These are phyloP conservation scores for Melampsora medusae DNA, from an alignment of 1,284 basidiomycete genomes.

Conservation along the genomic window DNA sequence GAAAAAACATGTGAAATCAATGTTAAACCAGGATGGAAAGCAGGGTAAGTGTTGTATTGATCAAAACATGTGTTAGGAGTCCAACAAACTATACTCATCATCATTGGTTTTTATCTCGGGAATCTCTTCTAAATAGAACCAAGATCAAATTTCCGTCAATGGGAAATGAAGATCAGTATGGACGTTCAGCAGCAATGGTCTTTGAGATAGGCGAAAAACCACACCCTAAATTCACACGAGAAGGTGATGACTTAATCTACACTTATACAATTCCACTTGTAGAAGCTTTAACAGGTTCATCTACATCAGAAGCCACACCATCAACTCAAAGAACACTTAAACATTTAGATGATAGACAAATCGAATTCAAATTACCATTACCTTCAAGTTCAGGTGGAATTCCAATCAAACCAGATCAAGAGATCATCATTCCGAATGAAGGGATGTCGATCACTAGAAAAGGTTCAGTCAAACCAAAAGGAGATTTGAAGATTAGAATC, in stretches of 20 bases:
- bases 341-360: constrained; percentile 72
- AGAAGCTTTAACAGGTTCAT: constrained; percentile 70
- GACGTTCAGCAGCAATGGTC: constrained; percentile 73
- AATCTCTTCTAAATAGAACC: constrained; percentile 62
- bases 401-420: constrained; percentile 71
- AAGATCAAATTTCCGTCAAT: constrained; percentile 83
- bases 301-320: constrained; percentile 52
- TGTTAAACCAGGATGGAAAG: constrained; percentile 69
- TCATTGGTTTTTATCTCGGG: not conserved
- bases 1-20: constrained; percentile 87
- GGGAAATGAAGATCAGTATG: constrained; percentile 72
- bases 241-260: constrained; percentile 74
- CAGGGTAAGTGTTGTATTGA: constrained; percentile 8
- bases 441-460: constrained; percentile 89
- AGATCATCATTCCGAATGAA: constrained; percentile 69
- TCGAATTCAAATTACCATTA: constrained; percentile 68
- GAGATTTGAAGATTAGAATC: constrained; percentile 79
- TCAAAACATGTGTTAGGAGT: constrained; percentile 68
- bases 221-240: constrained; percentile 70
- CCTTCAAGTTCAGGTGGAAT: constrained; percentile 57
- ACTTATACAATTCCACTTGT: constrained; percentile 70
- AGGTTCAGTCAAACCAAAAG: constrained; percentile 69
- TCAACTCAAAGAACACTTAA: constrained; percentile 62
- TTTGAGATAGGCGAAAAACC: constrained; percentile 86
- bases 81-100: not conserved